A percentile compares a stretch with the other conserved stretches of the same genome.
These are phyloP conservation scores for Hypoxylon trugodes DNA, from an alignment of 495 filamentous ascomycete genomes.

Conservation along the genomic window DNA sequence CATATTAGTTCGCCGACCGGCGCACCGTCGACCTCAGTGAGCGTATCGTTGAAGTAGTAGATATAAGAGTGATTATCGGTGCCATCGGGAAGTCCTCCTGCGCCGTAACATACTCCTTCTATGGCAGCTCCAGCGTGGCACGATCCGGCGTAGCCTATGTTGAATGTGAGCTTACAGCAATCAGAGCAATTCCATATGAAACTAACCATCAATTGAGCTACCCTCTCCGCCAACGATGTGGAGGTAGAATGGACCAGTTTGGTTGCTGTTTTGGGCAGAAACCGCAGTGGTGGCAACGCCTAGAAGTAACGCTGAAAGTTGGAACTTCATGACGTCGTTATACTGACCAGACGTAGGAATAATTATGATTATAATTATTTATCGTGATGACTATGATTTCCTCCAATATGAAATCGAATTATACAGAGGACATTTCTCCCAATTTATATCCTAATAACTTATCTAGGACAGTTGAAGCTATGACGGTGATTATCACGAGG, in stretches of 20 bases:
- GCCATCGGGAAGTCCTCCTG: conserved; percentile 20
- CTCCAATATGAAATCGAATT: neutral
- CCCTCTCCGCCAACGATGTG: conserved; percentile 40
- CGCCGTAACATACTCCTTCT: conserved; percentile 59
- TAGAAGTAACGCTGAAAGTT: conserved; percentile 38
- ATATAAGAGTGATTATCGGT: conserved; percentile 18
- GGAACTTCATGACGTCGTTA: conserved; percentile 43
- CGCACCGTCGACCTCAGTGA: conserved; percentile 35
- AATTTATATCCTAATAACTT: conserved; percentile 24
- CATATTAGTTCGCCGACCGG: conserved; percentile 52
- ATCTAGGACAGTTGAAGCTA: neutral
- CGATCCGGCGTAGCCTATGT: conserved; percentile 51
- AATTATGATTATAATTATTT: neutral
- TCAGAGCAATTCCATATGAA: conserved; percentile 30
- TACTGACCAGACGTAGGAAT: neutral
- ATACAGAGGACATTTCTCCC: neutral
- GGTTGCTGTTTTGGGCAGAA: conserved; percentile 47
- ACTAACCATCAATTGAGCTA: conserved; percentile 46
- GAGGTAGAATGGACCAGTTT: conserved; percentile 54
- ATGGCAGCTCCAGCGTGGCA: conserved; percentile 67
- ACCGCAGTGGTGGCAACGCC: conserved; percentile 43
- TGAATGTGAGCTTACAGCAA: conserved; percentile 42
- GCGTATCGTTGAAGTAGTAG: conserved; percentile 54
- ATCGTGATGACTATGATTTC: neutral
- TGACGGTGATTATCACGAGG: conserved; percentile 26